Base-by-base conservation (phyloP, 768 basidiomycete species). In the Kwoniella bestiolae region DNA sequence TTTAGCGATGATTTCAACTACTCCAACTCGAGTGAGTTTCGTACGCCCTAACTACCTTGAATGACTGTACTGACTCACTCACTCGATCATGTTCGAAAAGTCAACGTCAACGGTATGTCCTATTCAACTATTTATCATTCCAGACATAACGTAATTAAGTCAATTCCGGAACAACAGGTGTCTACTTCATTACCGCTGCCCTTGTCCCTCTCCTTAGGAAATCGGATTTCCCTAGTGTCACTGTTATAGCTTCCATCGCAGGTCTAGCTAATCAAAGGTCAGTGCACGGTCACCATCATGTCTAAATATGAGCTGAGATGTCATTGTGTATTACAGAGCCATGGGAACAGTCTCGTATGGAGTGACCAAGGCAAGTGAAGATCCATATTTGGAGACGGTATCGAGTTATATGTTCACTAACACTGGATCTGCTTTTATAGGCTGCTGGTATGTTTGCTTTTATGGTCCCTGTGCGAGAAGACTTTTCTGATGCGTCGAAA, bases 161-260 rank as follows among this genome's bases (percentile, higher is more conserved):
- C n/a, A n/a, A n/a, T n/a, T n/a, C n/a, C n/a, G 11, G 41, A 11
- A 21, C 14, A 45, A 47, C 18, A 68, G 71, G 74, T 41, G 69
- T 73, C 23, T 78, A 74, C 66, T 76, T 74, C 59, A 53, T 71
- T 45, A 78, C 75, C 16, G 67, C 72, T 23, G 69, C 67, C 6
- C 50, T 76, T 25, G 45, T 78, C 14, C 75, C 77, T 11, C 53
- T 78, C 0, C 68, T 78, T 3, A 56, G 70, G 21, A 74, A 76
- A 56, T 56, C 70, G 1, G 66, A 67, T 2, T 31, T 57, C 21
- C 68, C 72, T 1, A 74, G 63, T 46, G 75, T 78, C 29, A 61
- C 72, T 23, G 64, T 71, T 29, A 78, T 78, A 44, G 74, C 72
- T 6, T 76, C 74, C 7, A 74, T 78, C 49, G 77, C 74, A 12